Conservation (phyloP, 2,329 filamentous ascomycete species). For the Corynespora cassiicola region DNA sequence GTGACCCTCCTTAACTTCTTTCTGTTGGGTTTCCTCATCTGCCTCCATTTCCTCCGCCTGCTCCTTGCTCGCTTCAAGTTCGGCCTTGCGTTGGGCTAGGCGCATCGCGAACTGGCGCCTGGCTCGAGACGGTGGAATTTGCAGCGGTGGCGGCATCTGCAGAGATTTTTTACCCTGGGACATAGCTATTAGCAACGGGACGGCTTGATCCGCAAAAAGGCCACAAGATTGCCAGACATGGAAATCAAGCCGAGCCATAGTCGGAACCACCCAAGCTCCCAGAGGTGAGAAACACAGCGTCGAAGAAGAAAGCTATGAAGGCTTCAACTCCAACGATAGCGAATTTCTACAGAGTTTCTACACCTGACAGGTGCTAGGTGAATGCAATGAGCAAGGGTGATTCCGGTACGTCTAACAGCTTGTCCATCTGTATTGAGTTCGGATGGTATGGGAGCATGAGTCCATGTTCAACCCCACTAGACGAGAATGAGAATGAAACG, state of each 20-base stretch:
- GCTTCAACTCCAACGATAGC: constrained; percentile 21
- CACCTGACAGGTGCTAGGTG: constrained; percentile 18
- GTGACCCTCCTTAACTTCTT: constrained; percentile 39
- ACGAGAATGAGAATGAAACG: constrained; percentile 37
- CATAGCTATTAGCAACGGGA: too few relatives aligned
- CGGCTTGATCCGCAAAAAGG: too few relatives aligned
- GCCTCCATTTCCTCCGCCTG: constrained; percentile 24
- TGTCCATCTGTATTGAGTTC: constrained; percentile 11
- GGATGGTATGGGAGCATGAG: constrained; percentile 2
- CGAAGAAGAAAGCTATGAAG: constrained; percentile 14
- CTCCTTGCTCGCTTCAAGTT: constrained; percentile 32
- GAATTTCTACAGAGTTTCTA: constrained; percentile 40
- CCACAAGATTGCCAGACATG: too few relatives aligned
- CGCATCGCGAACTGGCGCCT: constrained; percentile 89
- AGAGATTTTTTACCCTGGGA: too few relatives aligned
- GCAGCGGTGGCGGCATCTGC: constrained; percentile 71
- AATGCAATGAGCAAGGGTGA: constrained; percentile 6
- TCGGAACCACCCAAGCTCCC: too few relatives aligned
- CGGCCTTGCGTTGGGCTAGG: constrained; percentile 62
- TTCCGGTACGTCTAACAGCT: too few relatives aligned
- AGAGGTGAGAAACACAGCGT: too few relatives aligned
- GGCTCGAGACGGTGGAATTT: constrained; percentile 84
- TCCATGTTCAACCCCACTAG: constrained; percentile 16
- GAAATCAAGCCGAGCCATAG: too few relatives aligned
- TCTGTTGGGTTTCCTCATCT: constrained; percentile 25